These are phyloP conservation scores for Suhomyces atakaporum DNA, from an alignment of 1,139 yeast genomes.

Conservation along the genomic window DNA sequence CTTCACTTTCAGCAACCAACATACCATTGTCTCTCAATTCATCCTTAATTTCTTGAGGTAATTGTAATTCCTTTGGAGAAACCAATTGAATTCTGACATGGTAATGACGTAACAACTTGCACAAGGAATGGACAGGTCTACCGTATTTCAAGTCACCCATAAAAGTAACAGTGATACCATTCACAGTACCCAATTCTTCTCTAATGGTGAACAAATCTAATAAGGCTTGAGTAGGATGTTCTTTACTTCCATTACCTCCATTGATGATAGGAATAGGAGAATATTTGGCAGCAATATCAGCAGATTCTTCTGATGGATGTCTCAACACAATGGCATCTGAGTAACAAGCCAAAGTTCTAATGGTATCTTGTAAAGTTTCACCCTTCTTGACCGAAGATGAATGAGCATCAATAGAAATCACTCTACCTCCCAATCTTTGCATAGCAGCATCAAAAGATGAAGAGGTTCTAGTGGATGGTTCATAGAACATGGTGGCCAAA, in stretches of 20 bases:
- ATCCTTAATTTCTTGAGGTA: slow-evolving; percentile 73
- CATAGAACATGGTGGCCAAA: slow-evolving; percentile 93
- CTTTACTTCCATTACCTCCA: slow-evolving; percentile 97
- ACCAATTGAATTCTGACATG: slow-evolving; percentile 93
- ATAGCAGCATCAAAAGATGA: slow-evolving; percentile 98
- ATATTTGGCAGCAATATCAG: slow-evolving; percentile 91
- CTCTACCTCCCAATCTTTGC: slow-evolving; percentile 99
- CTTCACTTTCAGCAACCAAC: slow-evolving; percentile 71
- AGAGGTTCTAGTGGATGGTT: slow-evolving; percentile 96
- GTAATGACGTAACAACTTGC: slow-evolving; percentile 86
- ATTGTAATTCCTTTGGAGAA: slow-evolving; percentile 81
- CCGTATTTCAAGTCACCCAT: slow-evolving; percentile 99
- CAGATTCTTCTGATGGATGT: slow-evolving; percentile 92
- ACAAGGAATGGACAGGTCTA: slow-evolving; percentile 96
- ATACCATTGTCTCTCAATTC: slow-evolving; percentile 67
- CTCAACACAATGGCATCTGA: slow-evolving; percentile 96
- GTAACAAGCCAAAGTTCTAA: slow-evolving; percentile 92
- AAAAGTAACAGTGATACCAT: slow-evolving; percentile 95
- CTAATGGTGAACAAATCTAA: slow-evolving; percentile 96
- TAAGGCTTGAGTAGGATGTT: slow-evolving; percentile 98
- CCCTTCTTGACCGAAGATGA: slow-evolving; percentile 96
- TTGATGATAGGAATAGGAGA: slow-evolving; percentile 97
- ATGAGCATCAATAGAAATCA: slow-evolving; percentile 79
- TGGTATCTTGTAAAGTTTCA: slow-evolving; percentile 95
- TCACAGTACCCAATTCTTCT: slow-evolving; percentile 98